Base-by-base conservation (phyloP, 345 rosid genomes). In the Hirschfeldia incana region DNA sequence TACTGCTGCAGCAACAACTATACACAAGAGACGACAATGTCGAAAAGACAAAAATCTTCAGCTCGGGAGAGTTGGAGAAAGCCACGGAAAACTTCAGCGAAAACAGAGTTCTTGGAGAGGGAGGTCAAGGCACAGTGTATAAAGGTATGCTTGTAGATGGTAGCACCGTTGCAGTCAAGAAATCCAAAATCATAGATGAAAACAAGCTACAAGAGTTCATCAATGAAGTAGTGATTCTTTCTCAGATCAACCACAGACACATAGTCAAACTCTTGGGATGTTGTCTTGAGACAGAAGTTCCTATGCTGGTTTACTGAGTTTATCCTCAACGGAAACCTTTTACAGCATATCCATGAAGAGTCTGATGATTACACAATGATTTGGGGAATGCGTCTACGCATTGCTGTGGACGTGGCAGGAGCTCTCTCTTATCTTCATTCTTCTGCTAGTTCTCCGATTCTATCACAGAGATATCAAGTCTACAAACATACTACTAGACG, bases 281-380 rank as follows among this genome's bases (percentile, higher is more conserved):
- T 15, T 86, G 89, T 60, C 76, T 88, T 37, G 91, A 87, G 77
- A 87, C 85, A 0, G 62, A 67, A 26, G 89, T 86, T 10, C 92
- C 88, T 2, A 37, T 80, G 4, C 13, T 88, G 26, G 88, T 87
- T 32, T 86, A 85, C n/a, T 21, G 87, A 86, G 79, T 80, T 80
- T 27, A 71, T 80, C 13, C 7, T 76, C 8, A 87, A 87, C 2
- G 86, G 88, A 13, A 85, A 85, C 53, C 86, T 85, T 2, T 78
- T 72, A 28, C 79, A 82, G 3, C 86, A 87, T 58, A 59, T 87
- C 11, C 88, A 87, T 32, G 62, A 68, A 6, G 51, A 53, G 5
- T 53, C 36, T 69, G 70, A 61, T 8, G 65, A 61, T 28, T 57
- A 83, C 27, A 32, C 46, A 6, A 65, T 84, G 32, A 33, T 77